Conservation (phyloP, 257 asterid species). For the Capsicum pubescens region DNA sequence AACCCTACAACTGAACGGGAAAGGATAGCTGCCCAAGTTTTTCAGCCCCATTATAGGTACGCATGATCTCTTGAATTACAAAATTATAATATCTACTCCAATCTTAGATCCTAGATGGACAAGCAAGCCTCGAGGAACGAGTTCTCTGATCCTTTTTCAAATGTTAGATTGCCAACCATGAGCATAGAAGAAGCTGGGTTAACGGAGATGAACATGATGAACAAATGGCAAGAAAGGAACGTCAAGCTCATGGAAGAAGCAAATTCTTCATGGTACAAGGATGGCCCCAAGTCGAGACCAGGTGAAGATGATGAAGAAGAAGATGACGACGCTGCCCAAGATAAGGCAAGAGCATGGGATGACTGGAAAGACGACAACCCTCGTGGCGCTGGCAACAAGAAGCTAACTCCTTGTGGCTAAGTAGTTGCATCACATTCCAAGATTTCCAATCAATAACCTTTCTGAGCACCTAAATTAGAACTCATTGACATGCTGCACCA, state of each 20-base stretch:
- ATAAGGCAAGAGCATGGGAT: slow-evolving; percentile 94
- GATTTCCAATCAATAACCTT: neutral
- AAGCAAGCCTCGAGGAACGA: neutral
- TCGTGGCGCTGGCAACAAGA: slow-evolving; percentile 96
- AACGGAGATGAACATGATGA: slow-evolving; percentile 97
- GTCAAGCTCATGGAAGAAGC: slow-evolving; percentile 88
- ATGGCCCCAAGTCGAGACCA: slow-evolving; percentile 49
- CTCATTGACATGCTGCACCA: neutral
- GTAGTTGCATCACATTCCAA: too few species aligned
- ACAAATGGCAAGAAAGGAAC: slow-evolving; percentile 82
- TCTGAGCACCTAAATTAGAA: neutral
- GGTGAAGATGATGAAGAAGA: slow-evolving; percentile 64
- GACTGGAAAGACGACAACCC: slow-evolving; percentile 99
- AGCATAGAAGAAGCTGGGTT: slow-evolving; percentile 99
- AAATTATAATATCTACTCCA: neutral
- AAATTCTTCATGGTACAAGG: slow-evolving; percentile 85
- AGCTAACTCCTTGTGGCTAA: slow-evolving; percentile 95
- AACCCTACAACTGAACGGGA: slow-evolving; percentile 91
- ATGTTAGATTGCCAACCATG: slow-evolving; percentile 84
- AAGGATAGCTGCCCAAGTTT: slow-evolving; percentile 89
- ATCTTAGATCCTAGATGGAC: neutral
- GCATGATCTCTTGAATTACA: neutral
- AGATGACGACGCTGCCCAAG: slow-evolving; percentile 87
- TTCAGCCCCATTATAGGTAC: slow-evolving; percentile 92
- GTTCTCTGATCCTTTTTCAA: neutral